Evolutionary conservation across 148 eudicot genomes (phyloP), one percentile per base, ranked within the genome.

Genomic region (Silene latifolia): DNA sequence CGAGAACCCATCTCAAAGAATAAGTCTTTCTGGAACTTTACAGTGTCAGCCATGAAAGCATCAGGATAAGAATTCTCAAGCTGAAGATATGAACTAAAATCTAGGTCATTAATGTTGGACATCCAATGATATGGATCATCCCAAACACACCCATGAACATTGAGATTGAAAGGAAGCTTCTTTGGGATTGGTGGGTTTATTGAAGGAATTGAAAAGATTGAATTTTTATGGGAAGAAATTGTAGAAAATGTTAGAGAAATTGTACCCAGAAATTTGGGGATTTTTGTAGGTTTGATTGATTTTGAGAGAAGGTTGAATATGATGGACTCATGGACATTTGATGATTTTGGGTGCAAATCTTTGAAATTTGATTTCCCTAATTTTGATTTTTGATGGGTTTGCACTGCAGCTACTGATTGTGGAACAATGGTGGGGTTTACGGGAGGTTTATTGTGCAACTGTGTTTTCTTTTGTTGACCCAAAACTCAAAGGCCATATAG

Each of bases 51-150:
- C 97, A 95, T 95, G 73, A 90, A 95, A 32, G 77, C 83, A 24
- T 87, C 82, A 23, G 96, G 86, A 78, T 88, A 95, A 2, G 84
- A 72, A 81, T 92, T 95, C 63, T 27, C 29, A 27, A 27, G 29
- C 29, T 27, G 29, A 27, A 27, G 29, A 27, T 27, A 27, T 27
- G 29, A 63, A 63, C 83, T 5, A 69, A 95, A 89, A 90, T 92
- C 92, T 2, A 96, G 92, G 82, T 92, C 97, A 69, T 84, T 77
- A 69, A 77, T 85, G 76, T 92, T 82, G 44, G 84, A 87, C 99
- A 95, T 95, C 99, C 99, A 95, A 73, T 84, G 90, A 87, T 90
- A 95, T 10, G 97, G 93, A 77, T 95, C 99, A 24, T 82, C 68
- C 92, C 89, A 95, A 27, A 84, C 73, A 65, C 74, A 72, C 23